Evolutionary conservation across 1,284 basidiomycete species (phyloP).

Genomic region (Tausonia pullulans): DNA sequence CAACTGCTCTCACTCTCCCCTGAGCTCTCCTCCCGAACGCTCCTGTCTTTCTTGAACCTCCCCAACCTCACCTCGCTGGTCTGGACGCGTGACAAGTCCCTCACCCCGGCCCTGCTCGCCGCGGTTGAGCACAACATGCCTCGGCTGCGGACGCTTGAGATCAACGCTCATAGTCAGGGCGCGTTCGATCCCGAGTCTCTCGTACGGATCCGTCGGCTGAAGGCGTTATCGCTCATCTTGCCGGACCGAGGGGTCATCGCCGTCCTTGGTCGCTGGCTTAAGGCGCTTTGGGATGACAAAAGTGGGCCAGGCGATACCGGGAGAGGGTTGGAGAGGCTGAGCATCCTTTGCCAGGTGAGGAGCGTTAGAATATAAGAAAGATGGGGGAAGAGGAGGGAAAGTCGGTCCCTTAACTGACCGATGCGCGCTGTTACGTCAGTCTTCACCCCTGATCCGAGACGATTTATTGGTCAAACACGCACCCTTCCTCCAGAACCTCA

Average conservation of each 20-base stretch:
- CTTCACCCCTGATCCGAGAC: slow-evolving; percentile 11
- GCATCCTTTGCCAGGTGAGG: slow-evolving; percentile 7
- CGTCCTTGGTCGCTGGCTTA: slow-evolving; percentile 1
- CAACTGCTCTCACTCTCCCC: not conserved
- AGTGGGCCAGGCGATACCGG: no score
- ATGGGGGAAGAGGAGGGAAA: no score
- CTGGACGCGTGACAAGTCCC: slow-evolving; percentile 8
- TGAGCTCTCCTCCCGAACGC: slow-evolving; percentile 6
- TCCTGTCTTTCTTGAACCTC: slow-evolving; percentile 7
- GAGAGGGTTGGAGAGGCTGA: not conserved
- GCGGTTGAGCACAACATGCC: slow-evolving; percentile 7
- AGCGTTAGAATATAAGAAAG: no score
- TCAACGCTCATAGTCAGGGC: slow-evolving; percentile 8
- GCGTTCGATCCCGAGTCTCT: slow-evolving; percentile 1
- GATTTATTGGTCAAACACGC: not conserved
- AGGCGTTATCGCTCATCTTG: slow-evolving; percentile 8
- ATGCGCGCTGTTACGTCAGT: not conserved
- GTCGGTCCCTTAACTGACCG: not conserved
- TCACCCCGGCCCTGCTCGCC: not conserved
- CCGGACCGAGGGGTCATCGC: slow-evolving; percentile 7
- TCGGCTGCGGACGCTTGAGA: slow-evolving; percentile 4
- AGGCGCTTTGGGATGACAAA: not conserved
- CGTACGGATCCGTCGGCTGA: slow-evolving; percentile 1
- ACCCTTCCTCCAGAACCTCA: not conserved
- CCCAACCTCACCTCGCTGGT: slow-evolving; percentile 11